These are phyloP conservation scores for Paramecium caudatum DNA, from an alignment of 73 alveolate genomes.

Conservation along the genomic window DNA sequence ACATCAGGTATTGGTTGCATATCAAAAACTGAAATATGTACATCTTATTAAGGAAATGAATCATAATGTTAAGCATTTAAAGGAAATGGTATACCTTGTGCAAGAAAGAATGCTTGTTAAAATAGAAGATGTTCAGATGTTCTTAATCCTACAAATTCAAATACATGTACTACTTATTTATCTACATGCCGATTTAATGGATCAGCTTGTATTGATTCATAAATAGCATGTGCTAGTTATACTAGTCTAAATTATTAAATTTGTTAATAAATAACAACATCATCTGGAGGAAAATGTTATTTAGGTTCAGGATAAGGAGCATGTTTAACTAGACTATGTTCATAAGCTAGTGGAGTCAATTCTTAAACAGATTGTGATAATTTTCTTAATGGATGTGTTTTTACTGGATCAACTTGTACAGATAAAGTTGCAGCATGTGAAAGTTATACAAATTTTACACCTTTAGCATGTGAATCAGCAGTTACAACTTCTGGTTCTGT, in stretches of 20 bases:
- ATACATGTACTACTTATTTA: constrained; percentile 47
- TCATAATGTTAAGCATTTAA: neutral
- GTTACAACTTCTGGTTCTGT: neutral
- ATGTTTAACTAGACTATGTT: neutral
- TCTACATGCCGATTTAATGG: constrained; percentile 65
- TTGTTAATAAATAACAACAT: neutral
- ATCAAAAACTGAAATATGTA: neutral
- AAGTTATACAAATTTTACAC: constrained; percentile 10
- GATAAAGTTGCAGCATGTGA: constrained; percentile 18
- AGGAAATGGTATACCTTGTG: neutral
- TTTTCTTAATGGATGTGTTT: neutral
- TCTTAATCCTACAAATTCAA: neutral
- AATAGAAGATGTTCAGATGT: constrained; percentile 25
- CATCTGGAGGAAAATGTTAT: constrained; percentile 6
- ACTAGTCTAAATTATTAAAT: neutral
- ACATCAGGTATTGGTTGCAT: constrained; percentile 45
- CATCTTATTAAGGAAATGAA: constrained; percentile 46
- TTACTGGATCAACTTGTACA: constrained; percentile 4
- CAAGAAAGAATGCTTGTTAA: neutral
- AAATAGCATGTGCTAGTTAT: neutral
- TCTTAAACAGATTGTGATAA: constrained; percentile 24
- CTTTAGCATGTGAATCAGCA: constrained; percentile 3
- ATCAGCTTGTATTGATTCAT: constrained; percentile 14
- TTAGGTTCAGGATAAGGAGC: constrained; percentile 19
- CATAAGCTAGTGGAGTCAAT: neutral